These are phyloP conservation scores for Syncephalastrum contaminatum DNA, from an alignment of 371 early-diverging fungal species.

Conservation along the genomic window DNA sequence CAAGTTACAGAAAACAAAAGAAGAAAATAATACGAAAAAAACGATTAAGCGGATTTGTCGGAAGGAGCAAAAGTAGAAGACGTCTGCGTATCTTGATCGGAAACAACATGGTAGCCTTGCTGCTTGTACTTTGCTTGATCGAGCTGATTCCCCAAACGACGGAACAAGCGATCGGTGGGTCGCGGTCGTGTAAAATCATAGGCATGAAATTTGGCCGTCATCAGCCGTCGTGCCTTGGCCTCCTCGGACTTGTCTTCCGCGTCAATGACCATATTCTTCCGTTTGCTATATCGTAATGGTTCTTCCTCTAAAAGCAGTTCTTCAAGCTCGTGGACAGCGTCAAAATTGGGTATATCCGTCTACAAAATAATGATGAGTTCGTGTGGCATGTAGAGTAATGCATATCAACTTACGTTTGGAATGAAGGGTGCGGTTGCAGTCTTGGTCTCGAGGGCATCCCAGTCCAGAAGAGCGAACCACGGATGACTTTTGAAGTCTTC, in stretches of 20 bases:
- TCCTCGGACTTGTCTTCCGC: constrained; percentile 17
- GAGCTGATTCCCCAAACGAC: constrained; percentile 21
- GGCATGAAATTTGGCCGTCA: constrained; percentile 59
- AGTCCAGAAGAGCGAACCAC: constrained; percentile 62
- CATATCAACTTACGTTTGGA: constrained; percentile 45
- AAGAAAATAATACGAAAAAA: too few species aligned
- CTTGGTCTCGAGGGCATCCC: constrained; percentile 54
- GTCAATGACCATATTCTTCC: constrained; percentile 13
- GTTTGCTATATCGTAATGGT: constrained; percentile 59
- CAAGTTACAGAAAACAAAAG: too few species aligned
- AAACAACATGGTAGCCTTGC: constrained; percentile 13
- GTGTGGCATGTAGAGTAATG: background rate
- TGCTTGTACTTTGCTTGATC: constrained; percentile 22
- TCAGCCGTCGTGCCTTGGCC: constrained; percentile 36
- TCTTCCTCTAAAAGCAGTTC: constrained; percentile 90
- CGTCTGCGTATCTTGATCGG: too few species aligned
- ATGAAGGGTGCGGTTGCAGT: constrained; percentile 60
- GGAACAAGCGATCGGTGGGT: constrained; percentile 9
- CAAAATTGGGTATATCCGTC: constrained; percentile 78
- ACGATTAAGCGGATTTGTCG: too few species aligned
- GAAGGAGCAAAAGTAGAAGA: too few species aligned
- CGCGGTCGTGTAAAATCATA: constrained; percentile 52
- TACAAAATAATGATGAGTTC: constrained; percentile 21
- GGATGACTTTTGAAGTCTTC: constrained; percentile 58
- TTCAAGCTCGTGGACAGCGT: constrained; percentile 92